phyloP scores from a whole-genome alignment of 192 early-diverging fungal species.

The Podila epigama region DNA sequence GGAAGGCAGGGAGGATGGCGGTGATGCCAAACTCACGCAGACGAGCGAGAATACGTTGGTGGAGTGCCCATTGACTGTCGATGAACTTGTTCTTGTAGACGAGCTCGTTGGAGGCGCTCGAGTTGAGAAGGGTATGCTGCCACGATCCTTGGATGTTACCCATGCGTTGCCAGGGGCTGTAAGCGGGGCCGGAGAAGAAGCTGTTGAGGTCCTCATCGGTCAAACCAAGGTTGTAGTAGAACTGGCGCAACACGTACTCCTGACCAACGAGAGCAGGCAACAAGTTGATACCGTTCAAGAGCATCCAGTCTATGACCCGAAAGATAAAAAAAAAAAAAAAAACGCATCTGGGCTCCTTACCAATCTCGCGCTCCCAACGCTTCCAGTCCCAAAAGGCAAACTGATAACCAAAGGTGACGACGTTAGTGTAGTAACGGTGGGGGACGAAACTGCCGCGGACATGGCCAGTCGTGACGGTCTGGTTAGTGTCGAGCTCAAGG shows the following conservation, averaged over 20 bases:
- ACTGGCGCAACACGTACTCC: conserved; percentile 12
- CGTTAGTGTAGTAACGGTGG: conserved; percentile 15
- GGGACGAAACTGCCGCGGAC: conserved; percentile 28
- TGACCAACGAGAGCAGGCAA: conserved; percentile 18
- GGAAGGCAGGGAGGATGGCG: conserved; percentile 29
- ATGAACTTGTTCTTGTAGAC: conserved; percentile 42
- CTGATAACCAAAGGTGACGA: conserved; percentile 15
- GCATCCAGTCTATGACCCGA: conserved; percentile 6
- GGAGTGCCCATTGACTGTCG: conserved; percentile 29
- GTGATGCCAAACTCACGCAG: conserved; percentile 23
- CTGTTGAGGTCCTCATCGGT: conserved; percentile 6
- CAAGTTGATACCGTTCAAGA: conserved; percentile 16
- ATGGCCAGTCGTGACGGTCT: conserved; percentile 20
- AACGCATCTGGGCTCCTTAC: neutral
- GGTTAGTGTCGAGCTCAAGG: conserved; percentile 20
- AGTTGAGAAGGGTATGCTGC: conserved; percentile 16
- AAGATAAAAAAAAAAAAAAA: neutral
- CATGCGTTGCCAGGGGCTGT: conserved; percentile 17
- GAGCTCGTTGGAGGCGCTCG: conserved; percentile 16
- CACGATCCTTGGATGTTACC: conserved; percentile 21
- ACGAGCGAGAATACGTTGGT: conserved; percentile 18
- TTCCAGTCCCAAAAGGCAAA: conserved; percentile 25
- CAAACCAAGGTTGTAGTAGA: conserved; percentile 2
- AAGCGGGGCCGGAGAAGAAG: conserved; percentile 11
- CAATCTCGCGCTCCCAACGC: conserved; percentile 14